Conservation (phyloP, 116 monocot species). For the Posidonia oceanica region DNA sequence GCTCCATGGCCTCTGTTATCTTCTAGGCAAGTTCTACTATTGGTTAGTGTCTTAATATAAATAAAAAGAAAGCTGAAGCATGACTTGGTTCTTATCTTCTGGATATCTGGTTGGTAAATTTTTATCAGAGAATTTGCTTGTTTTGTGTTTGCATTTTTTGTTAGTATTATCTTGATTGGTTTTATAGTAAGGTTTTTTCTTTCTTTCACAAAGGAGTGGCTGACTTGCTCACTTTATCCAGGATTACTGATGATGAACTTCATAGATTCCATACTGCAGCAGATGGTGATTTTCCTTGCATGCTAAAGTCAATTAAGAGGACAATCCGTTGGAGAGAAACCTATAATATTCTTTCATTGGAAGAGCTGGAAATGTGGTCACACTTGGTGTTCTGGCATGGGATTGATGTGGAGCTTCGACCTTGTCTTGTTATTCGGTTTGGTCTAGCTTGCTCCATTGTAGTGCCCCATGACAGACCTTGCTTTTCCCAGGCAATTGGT, state of each 20-base stretch:
- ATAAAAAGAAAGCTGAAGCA: too few species aligned
- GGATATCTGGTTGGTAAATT: too few species aligned
- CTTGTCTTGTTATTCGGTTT: constrained; percentile 82
- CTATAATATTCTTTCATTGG: constrained; percentile 52
- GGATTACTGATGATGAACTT: constrained; percentile 77
- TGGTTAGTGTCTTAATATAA: too few species aligned
- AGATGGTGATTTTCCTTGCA: constrained; percentile 57
- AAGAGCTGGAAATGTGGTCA: constrained; percentile 84
- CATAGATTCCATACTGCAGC: constrained; percentile 59
- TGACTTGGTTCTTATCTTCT: too few species aligned
- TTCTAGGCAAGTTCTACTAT: too few species aligned
- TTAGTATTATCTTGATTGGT: too few species aligned
- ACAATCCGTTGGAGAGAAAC: constrained; percentile 92
- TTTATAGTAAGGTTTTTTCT: too few species aligned
- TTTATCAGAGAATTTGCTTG: too few species aligned
- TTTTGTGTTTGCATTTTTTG: too few species aligned
- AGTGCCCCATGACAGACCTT: constrained; percentile 54
- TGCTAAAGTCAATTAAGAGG: constrained; percentile 61
- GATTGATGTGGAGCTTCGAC: constrained; percentile 55
- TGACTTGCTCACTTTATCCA: constrained; percentile 14
- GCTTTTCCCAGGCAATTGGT: constrained; percentile 86
- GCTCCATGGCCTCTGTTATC: too few species aligned
- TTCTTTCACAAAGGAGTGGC: neutral
- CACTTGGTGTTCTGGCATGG: constrained; percentile 96
- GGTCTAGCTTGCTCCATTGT: constrained; percentile 77